Percentiles rank a stretch among this genome's conserved stretches.
Evolutionary conservation across 352 stramenopile genomes (phyloP).

Genomic region (Pythium graminicola): DNA sequence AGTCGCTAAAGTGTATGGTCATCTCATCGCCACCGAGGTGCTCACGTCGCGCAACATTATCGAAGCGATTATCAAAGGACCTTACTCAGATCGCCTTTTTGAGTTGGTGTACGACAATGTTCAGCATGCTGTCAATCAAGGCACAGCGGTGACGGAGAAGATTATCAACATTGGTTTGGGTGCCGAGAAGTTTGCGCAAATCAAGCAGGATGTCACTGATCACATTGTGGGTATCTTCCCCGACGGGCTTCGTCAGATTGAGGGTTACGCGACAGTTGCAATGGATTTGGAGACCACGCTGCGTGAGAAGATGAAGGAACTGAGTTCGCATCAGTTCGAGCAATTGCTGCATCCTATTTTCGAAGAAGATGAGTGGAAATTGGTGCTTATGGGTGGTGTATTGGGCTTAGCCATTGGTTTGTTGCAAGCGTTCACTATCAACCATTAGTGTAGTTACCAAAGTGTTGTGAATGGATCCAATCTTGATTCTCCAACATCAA

Average conservation of each 20-base stretch:
- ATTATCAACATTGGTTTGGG: slow-evolving; percentile 83
- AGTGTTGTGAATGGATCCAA: too few species aligned
- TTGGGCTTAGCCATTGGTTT: slow-evolving; percentile 90
- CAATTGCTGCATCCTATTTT: slow-evolving; percentile 96
- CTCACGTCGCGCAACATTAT: slow-evolving; percentile 87
- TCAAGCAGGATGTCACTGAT: slow-evolving; percentile 86
- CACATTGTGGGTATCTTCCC: slow-evolving; percentile 86
- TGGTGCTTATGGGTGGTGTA: slow-evolving; percentile 94
- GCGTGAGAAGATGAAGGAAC: slow-evolving; percentile 87
- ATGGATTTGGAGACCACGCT: slow-evolving; percentile 91
- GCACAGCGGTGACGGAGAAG: slow-evolving; percentile 67
- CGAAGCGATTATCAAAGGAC: slow-evolving; percentile 84
- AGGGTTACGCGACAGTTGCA: slow-evolving; percentile 89
- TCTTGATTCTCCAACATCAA: too few species aligned
- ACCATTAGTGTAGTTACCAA: slow-evolving; percentile 45
- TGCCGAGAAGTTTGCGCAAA: slow-evolving; percentile 75
- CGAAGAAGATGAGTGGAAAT: slow-evolving; percentile 97
- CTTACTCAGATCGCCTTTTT: slow-evolving; percentile 80
- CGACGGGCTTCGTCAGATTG: slow-evolving; percentile 84
- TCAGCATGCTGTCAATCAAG: slow-evolving; percentile 76
- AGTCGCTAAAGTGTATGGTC: slow-evolving; percentile 84
- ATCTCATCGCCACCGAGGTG: slow-evolving; percentile 78
- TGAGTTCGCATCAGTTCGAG: slow-evolving; percentile 90
- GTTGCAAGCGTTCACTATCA: slow-evolving; percentile 89
- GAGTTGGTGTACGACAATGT: slow-evolving; percentile 87